phyloP scores from a whole-genome alignment of 2,329 filamentous ascomycete species.

The Aspergillus pseudonomiae region DNA sequence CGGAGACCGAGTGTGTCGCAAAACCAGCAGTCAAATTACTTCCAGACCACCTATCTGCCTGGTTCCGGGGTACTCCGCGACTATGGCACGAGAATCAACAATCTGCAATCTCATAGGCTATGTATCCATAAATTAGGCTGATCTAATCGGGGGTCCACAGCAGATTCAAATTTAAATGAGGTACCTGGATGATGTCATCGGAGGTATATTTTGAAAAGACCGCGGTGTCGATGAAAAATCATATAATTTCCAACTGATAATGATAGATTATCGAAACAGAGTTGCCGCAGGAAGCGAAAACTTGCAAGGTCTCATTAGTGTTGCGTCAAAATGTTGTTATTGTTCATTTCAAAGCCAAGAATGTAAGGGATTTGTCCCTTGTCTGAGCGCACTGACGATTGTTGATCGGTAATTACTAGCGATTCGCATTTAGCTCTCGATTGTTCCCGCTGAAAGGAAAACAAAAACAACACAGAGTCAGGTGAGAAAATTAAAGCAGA shows the following conservation, averaged over 20 bases:
- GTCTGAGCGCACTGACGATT: background rate
- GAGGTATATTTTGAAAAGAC: background rate
- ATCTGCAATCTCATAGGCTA: background rate
- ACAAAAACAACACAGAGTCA: background rate
- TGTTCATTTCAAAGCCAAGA: background rate
- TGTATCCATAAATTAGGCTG: background rate
- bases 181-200: background rate
- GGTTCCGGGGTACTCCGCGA: no score
- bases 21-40: background rate
- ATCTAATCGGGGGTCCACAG: background rate
- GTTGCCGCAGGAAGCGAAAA: background rate
- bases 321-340: conserved; percentile 7
- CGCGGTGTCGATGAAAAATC: background rate
- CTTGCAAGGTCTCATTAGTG: background rate
- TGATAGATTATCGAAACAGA: background rate
- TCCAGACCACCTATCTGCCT: background rate
- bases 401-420: background rate
- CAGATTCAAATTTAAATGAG: background rate
- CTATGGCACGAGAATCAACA: background rate
- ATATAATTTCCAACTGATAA: background rate
- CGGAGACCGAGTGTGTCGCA: background rate
- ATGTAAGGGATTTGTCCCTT: background rate
- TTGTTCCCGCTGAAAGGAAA: background rate
- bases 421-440: background rate
- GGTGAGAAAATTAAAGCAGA: background rate